Base-by-base conservation (phyloP, 768 basidiomycete genomes). In the Pilatotrama ljubarskyi region DNA sequence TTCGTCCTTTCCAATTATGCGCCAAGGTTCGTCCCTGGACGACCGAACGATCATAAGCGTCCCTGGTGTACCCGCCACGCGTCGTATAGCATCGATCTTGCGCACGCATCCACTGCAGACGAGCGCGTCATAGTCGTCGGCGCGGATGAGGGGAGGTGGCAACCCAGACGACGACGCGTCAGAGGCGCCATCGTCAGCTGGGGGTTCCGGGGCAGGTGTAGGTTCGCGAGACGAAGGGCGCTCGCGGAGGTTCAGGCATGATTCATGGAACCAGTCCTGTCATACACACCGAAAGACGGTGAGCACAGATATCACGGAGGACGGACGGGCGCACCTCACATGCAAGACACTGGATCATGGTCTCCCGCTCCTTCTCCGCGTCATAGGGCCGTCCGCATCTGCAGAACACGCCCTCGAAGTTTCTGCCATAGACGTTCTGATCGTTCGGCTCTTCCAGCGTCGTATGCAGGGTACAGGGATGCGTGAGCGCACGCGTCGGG, bases 221-320 rank as follows among this genome's bases (percentile, higher is more conserved):
- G 79, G 61, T 48, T 74, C 79, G 57, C 82, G 78, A 9, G 80
- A 80, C 6, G 74, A 64, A 9, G 88, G 89, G 20, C 81, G 81
- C 70, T 87, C 83, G 60, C 90, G 82, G 42, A 94, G 79, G 72
- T 91, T 88, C 65, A 92, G 84, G 67, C 92, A 94, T 11, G 90
- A 93, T 75, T 94, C 92, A 66, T 94, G 92, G 72, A 86, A 94
- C 92, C 92, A 94, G 68, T 94, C 91, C 91, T 93, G 62, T n/a
- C 59, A 2, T 4, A 14, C 44, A 36, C 44, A 36, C 2, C 9
- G 17, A 22, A 17, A 36, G 32, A 50, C 29, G 14, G 40, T 64
- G 38, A 46, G 61, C 40, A 55, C 17, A 24, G 25, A 29, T 64
- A n/a, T 49, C 37, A 58, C 20, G 24, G 7, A 51, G 38, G 37